These are phyloP conservation scores for Candida vartiovaarae DNA, from an alignment of 805 yeast genomes.

Conservation along the genomic window DNA sequence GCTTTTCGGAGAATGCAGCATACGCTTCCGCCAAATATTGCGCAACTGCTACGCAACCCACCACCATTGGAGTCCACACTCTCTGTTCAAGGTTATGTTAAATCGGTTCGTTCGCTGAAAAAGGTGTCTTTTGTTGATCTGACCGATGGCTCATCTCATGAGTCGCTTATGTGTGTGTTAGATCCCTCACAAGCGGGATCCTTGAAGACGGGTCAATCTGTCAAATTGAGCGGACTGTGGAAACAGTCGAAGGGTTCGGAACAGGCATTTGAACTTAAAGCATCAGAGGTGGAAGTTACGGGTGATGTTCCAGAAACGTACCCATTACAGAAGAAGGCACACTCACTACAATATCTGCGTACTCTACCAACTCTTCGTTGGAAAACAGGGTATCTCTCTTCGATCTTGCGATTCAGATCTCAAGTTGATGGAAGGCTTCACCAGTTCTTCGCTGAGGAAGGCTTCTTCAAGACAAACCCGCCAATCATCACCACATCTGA, in stretches of 20 bases:
- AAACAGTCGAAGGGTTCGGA: slow-evolving; percentile 40
- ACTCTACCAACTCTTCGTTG: slow-evolving; percentile 72
- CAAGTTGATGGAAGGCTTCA: slow-evolving; percentile 46
- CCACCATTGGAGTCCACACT: slow-evolving; percentile 28
- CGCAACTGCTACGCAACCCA: slow-evolving; percentile 14
- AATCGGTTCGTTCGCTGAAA: slow-evolving; percentile 64
- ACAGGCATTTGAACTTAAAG: slow-evolving; percentile 46
- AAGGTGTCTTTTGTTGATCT: slow-evolving; percentile 75
- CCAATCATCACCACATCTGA: slow-evolving; percentile 86
- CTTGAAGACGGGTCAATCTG: slow-evolving; percentile 41
- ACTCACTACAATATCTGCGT: slow-evolving; percentile 59
- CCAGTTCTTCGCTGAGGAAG: slow-evolving; percentile 44
- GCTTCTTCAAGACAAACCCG: slow-evolving; percentile 70
- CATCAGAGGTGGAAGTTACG: slow-evolving; percentile 35
- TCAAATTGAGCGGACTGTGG: slow-evolving; percentile 38
- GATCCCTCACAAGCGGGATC: slow-evolving; percentile 27
- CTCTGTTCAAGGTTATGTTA: slow-evolving; percentile 66
- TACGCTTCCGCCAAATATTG: slow-evolving; percentile 7
- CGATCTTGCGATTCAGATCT: slow-evolving; percentile 70
- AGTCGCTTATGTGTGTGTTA: slow-evolving; percentile 50
- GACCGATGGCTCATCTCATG: slow-evolving; percentile 63
- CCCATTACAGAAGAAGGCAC: slow-evolving; percentile 81
- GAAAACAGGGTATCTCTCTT: slow-evolving; percentile 57
- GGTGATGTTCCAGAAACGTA: slow-evolving; percentile 60
- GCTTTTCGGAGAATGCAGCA: slow-evolving; percentile 2